These are phyloP conservation scores for Pulveroboletus sp. DNA, from an alignment of 768 basidiomycete species.

Conservation along the genomic window DNA sequence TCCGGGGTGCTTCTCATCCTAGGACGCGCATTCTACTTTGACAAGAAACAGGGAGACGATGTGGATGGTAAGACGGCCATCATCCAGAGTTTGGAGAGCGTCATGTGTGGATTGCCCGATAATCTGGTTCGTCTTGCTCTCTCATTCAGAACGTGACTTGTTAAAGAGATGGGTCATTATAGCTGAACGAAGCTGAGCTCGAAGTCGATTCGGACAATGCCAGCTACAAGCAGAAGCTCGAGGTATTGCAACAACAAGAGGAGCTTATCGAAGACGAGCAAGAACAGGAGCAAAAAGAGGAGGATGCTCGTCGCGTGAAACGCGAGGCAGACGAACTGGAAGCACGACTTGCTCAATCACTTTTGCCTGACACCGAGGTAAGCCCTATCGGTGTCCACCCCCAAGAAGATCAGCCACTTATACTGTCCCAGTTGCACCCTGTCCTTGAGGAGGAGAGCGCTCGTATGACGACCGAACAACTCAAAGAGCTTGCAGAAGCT, in stretches of 20 bases:
- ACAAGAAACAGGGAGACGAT: conserved; percentile 65
- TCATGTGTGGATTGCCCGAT: conserved; percentile 89
- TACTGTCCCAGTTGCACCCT: conserved; percentile 51
- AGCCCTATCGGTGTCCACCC: conserved; percentile 3
- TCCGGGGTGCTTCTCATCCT: conserved; percentile 93
- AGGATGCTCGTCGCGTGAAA: conserved; percentile 83
- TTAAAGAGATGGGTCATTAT: neutral
- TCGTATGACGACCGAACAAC: conserved; percentile 96
- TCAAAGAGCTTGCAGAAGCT: conserved; percentile 91
- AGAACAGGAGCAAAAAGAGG: conserved; percentile 95
- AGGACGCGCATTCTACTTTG: conserved; percentile 94
- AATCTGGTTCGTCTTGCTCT: conserved; percentile 67
- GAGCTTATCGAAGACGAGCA: conserved; percentile 99
- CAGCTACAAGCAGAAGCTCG: conserved; percentile 97
- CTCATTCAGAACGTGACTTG: neutral
- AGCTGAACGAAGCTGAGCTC: conserved; percentile 97
- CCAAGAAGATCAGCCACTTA: neutral
- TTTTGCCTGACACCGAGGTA: conserved; percentile 89
- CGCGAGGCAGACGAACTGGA: conserved; percentile 80
- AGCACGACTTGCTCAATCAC: conserved; percentile 72
- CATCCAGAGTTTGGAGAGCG: conserved; percentile 81
- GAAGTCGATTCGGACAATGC: conserved; percentile 93
- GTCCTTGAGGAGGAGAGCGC: conserved; percentile 65
- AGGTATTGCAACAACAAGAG: conserved; percentile 96
- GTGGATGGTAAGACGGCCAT: conserved; percentile 83